These are phyloP conservation scores for Endocalyx cinctus DNA, from an alignment of 2,329 filamentous ascomycete genomes.

Conservation along the genomic window DNA sequence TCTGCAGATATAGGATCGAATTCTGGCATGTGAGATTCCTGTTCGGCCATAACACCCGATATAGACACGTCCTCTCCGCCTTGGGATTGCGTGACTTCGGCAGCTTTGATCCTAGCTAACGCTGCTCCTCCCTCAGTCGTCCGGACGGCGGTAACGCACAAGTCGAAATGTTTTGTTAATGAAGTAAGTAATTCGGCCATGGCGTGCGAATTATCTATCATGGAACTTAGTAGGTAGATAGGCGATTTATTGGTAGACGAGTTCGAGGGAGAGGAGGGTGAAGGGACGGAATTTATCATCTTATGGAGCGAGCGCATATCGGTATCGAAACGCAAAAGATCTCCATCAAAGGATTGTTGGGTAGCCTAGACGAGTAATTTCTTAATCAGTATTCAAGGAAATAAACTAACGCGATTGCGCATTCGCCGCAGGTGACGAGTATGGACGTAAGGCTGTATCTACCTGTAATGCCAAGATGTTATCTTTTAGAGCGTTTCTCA, in stretches of 20 bases:
- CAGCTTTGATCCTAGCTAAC: conserved; percentile 62
- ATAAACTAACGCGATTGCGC: too few species aligned
- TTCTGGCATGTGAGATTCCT: conserved; percentile 45
- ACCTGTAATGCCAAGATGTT: conserved; percentile 69
- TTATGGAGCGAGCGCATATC: conserved; percentile 65
- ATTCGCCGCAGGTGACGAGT: too few species aligned
- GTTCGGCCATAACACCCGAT: conserved; percentile 60
- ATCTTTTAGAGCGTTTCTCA: conserved; percentile 62
- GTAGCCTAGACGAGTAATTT: conserved; percentile 40
- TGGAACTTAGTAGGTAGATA: conserved; percentile 50
- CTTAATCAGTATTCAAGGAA: conserved; percentile 12
- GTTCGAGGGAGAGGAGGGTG: conserved; percentile 28
- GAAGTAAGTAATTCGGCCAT: conserved; percentile 80
- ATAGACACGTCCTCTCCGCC: conserved; percentile 52
- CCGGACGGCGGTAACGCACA: conserved; percentile 85
- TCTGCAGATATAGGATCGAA: conserved; percentile 68
- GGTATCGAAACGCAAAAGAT: conserved; percentile 69
- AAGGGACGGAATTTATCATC: conserved; percentile 42
- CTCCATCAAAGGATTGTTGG: conserved; percentile 70
- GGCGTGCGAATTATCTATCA: conserved; percentile 71
- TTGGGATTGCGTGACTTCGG: conserved; percentile 53
- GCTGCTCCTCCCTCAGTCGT: conserved; percentile 80
- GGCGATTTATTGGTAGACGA: conserved; percentile 39
- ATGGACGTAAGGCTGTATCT: too few species aligned
- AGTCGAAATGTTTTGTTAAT: conserved; percentile 83